These are phyloP conservation scores for Melocanna baccifera DNA, from an alignment of 176 grass and related monocot species.

Conservation along the genomic window DNA sequence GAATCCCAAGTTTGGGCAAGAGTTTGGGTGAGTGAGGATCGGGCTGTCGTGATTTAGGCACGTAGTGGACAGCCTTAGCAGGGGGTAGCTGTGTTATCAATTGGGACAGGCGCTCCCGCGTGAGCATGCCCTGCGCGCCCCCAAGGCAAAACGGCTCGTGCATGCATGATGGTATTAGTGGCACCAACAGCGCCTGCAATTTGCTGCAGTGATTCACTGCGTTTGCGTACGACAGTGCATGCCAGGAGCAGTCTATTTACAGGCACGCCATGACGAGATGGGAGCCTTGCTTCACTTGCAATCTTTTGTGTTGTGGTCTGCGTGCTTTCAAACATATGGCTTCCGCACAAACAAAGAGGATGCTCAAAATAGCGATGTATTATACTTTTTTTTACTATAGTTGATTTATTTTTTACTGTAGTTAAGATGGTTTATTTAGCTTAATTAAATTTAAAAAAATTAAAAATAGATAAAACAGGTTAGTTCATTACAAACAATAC, in stretches of 20 bases:
- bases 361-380: too few species aligned
- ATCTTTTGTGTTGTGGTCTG: neutral
- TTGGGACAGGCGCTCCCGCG: neutral
- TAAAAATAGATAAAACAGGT: too few species aligned
- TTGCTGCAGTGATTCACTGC: neutral
- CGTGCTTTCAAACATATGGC: neutral
- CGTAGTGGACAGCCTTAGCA: neutral
- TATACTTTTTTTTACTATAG: too few species aligned
- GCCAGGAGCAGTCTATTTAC: neutral
- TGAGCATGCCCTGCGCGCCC: neutral
- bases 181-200: neutral
- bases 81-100: neutral
- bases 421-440: too few species aligned
- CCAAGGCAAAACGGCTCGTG: neutral
- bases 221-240: neutral
- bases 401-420: too few species aligned
- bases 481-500: too few species aligned
- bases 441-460: too few species aligned
- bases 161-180: neutral
- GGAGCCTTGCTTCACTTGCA: neutral
- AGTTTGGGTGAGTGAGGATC: neutral
- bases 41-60: neutral
- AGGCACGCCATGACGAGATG: neutral
- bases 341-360: neutral
- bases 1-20: too few species aligned